Conservation (phyloP, 2,329 filamentous ascomycete genomes). For the Ophiostoma sp. region DNA sequence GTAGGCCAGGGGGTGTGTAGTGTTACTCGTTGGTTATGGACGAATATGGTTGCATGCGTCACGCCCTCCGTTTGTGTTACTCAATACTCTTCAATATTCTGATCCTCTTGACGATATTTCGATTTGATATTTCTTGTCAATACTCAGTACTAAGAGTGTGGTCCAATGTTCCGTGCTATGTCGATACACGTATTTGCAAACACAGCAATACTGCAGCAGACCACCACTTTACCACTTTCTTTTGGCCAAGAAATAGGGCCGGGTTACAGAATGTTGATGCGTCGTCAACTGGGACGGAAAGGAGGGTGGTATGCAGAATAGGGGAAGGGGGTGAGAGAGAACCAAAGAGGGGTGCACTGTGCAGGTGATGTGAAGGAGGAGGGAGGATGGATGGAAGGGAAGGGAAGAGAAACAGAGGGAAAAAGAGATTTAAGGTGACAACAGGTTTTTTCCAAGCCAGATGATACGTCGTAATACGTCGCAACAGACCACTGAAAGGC, state of each 20-base stretch:
- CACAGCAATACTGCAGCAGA: background rate
- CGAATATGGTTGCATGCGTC: slow-evolving; percentile 6
- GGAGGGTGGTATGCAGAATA: slow-evolving; percentile 7
- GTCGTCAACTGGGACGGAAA: background rate
- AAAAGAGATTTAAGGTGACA: background rate
- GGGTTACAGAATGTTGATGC: background rate
- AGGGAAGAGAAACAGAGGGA: background rate
- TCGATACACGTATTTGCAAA: background rate
- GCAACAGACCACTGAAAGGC: background rate
- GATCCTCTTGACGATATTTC: background rate
- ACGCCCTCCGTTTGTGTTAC: background rate
- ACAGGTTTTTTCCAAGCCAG: background rate
- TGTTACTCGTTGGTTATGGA: background rate
- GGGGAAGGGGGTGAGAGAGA: background rate
- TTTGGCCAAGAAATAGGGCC: background rate
- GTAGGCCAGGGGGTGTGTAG: background rate
- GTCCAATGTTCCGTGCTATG: background rate
- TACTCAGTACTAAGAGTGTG: background rate
- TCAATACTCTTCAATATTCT: background rate
- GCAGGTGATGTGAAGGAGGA: background rate
- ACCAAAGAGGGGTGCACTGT: background rate
- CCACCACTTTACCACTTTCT: background rate
- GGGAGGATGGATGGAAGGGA: background rate
- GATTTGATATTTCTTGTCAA: background rate
- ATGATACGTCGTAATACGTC: background rate